Base-by-base conservation (phyloP, 2,329 filamentous ascomycete species). In the Phialocephala sp. region DNA sequence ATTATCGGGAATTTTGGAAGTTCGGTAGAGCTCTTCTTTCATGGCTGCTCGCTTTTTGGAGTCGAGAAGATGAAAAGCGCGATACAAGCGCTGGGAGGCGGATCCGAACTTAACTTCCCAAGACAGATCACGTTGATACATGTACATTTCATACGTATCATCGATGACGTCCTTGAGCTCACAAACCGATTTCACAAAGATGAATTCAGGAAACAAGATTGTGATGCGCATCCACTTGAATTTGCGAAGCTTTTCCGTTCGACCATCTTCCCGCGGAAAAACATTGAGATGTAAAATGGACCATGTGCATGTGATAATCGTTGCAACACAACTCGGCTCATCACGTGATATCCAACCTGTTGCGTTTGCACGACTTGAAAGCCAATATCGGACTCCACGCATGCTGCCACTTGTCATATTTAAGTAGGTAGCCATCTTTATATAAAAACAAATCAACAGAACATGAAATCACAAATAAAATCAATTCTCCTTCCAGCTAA, bases 251-350 rank as follows among this genome's bases (percentile, higher is more conserved):
- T n/a, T 22, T 14, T 50, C 22, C n/a, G n/a, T 50, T n/a, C 45
- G 22, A 11, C n/a, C 20, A 22, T 22, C 45, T 11, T 2, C 4
- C 11, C 45, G 45, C 8, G 45, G 18, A 12, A 69, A 70, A n/a
- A 73, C 59, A 59, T 69, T 68, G 27, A 70, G 68, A 54, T 71
- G 71, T 20, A 66, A 64, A n/a, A 69, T 57, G 20, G 69, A 64
- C 69, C 68, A 73, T 11, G 66, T 70, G 52, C 70, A 73, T 2
- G 66, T 54, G n/a, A 71, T 52, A 22, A 72, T 59, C 12, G 67
- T 64, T 22, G 65, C 60, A 11, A 72, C 41, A 50, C 64, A 73
- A 27, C 57, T 62, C 70, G 36, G 36, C 36, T 39, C 36, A 8
- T 39, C 8, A 8, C 14, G 8, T 39, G 8, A 8, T 8, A 39